Evolutionary conservation across 2,329 filamentous ascomycete genomes (phyloP).

Genomic region (Phyllosticta ampelicida): DNA sequence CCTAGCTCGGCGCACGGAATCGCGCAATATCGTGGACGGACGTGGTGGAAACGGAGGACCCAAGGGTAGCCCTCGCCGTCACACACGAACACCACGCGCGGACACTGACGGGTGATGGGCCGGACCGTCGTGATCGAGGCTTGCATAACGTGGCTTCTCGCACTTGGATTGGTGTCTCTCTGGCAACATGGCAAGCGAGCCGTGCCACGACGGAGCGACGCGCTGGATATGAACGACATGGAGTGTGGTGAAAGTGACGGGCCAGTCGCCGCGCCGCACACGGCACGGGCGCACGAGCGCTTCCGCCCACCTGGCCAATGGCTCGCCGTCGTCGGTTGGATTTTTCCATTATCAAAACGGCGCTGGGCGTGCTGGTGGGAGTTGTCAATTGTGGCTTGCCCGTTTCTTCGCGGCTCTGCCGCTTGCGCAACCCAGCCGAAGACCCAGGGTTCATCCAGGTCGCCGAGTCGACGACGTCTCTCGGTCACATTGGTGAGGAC

Average conservation of each 20-base stretch:
- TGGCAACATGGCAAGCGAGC: neutral
- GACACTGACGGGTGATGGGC: neutral
- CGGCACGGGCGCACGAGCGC: conserved; percentile 10
- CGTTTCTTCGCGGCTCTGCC: conserved; percentile 1
- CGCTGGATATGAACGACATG: neutral
- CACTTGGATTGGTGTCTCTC: neutral
- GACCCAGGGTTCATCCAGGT: neutral
- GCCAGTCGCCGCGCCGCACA: neutral
- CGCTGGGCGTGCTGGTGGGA: no score
- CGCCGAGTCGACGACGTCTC: neutral
- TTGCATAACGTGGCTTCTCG: neutral
- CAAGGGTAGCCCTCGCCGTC: neutral
- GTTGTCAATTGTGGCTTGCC: neutral
- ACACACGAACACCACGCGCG: neutral
- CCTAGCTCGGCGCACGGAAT: no score
- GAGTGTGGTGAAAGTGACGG: neutral
- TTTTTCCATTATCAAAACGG: neutral
- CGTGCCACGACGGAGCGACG: neutral
- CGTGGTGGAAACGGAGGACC: neutral
- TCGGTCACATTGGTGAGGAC: neutral
- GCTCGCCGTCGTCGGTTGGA: neutral
- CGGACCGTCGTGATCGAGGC: neutral
- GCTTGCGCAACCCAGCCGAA: neutral
- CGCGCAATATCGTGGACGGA: neutral
- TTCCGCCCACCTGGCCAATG: neutral